Conservation (phyloP, 148 eudicot genomes). For the Chenopodium berlandieri region DNA sequence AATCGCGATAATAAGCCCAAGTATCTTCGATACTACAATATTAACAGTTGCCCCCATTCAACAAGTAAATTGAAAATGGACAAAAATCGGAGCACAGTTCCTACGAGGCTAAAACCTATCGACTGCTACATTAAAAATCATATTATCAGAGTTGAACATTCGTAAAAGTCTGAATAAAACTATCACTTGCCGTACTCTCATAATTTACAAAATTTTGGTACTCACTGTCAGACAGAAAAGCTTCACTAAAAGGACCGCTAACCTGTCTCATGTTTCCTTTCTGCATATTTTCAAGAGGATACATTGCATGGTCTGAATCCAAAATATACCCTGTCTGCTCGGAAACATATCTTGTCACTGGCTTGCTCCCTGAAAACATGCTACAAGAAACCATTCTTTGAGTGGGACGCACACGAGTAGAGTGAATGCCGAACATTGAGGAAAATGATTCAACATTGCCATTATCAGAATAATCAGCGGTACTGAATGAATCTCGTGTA, state of each 20-base stretch:
- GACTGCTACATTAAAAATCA: constrained; percentile 16
- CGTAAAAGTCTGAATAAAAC: constrained; percentile 32
- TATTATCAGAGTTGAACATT: constrained; percentile 32
- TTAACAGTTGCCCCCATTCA: constrained; percentile 53
- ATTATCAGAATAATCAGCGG: constrained; percentile 53
- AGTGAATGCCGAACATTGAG: constrained; percentile 45
- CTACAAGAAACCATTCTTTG: constrained; percentile 62
- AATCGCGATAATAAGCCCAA: constrained; percentile 11
- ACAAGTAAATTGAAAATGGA: constrained; percentile 41
- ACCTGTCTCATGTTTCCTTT: constrained; percentile 20
- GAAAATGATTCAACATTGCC: constrained; percentile 51
- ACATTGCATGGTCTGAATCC: constrained; percentile 31
- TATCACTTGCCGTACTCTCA: constrained; percentile 29
- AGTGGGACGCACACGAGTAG: constrained; percentile 38
- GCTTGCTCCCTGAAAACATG: constrained; percentile 52
- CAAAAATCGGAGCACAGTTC: constrained; percentile 39
- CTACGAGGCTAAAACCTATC: constrained; percentile 27
- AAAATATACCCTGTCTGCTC: constrained; percentile 51
- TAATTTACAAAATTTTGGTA: constrained; percentile 42
- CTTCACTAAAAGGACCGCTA: constrained; percentile 23
- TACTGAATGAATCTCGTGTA: constrained; percentile 83
- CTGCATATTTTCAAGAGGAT: constrained; percentile 25
- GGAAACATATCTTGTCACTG: constrained; percentile 47
- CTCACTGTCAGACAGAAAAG: constrained; percentile 26
- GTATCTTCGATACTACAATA: constrained; percentile 28